A percentile compares a stretch with the other conserved stretches of the same genome.
Conservation (phyloP, 192 early-diverging fungal species). For the Geosiphon pyriformis region DNA sequence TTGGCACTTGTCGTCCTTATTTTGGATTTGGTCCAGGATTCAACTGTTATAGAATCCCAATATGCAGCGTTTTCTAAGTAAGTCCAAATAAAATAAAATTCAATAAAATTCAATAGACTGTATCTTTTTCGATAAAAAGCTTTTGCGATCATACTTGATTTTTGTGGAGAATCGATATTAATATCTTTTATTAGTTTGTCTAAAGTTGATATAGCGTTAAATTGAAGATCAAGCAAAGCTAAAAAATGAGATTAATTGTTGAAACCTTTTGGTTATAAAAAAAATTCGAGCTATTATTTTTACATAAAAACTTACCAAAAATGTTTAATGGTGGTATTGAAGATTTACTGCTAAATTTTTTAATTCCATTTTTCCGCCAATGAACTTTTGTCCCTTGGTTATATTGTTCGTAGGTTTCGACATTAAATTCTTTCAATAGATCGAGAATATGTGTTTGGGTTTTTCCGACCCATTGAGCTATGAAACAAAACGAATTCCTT, state of each 20-base stretch:
- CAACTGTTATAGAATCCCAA: constrained; percentile 19
- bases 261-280: not conserved
- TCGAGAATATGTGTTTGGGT: constrained; percentile 14
- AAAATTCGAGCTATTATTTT: too few relatives aligned
- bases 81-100: not conserved
- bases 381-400: constrained; percentile 12
- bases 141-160: constrained; percentile 3
- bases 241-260: not conserved
- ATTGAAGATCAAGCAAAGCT: constrained; percentile 22
- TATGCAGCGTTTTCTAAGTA: not conserved
- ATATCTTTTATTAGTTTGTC: constrained; percentile 11
- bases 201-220: constrained; percentile 14
- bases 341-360: not conserved
- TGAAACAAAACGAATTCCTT: not conserved
- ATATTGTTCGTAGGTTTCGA: constrained; percentile 13
- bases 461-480: constrained; percentile 25
- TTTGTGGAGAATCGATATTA: not conserved
- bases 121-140: too few relatives aligned
- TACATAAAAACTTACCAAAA: not conserved
- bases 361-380: constrained; percentile 2
- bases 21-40: not conserved
- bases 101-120: too few relatives aligned
- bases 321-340: constrained; percentile 14
- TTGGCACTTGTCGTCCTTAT: constrained; percentile 3
- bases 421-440: constrained; percentile 14